Conservation (phyloP, 163 green algal species). For the Scenedesmus sp. region DNA sequence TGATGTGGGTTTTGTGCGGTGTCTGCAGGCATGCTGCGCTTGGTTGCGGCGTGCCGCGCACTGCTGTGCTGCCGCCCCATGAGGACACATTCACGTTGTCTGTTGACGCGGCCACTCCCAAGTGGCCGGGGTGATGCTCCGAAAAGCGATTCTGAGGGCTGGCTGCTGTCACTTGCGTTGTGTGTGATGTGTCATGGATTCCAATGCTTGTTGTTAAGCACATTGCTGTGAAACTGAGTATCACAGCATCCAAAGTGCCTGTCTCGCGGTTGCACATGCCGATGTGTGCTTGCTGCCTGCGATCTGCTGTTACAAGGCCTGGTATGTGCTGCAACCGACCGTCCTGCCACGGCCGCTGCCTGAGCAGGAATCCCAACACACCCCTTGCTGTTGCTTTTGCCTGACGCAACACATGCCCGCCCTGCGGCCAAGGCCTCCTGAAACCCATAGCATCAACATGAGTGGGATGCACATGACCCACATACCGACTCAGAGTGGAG, state of each 20-base stretch:
- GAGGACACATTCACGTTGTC: slow-evolving; percentile 19
- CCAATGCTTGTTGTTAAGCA: not conserved
- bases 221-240: no score
- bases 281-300: no score
- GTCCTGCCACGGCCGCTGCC: not conserved
- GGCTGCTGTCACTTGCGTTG: not conserved
- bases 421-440: no score
- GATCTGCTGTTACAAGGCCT: no score
- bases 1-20: no score
- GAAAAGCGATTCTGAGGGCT: slow-evolving; percentile 56
- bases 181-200: not conserved
- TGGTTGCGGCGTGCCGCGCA: not conserved
- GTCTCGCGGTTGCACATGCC: no score
- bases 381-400: no score
- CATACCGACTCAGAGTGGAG: no score
- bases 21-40: not conserved
- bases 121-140: slow-evolving; percentile 19
- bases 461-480: no score
- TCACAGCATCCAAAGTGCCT: no score
- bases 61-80: not conserved
- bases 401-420: not conserved
- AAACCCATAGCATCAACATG: no score
- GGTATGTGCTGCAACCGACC: no score
- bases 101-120: not conserved
- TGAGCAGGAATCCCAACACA: not conserved